Conservation (phyloP, 129 eudicot genomes). For the Flaveria robusta region DNA sequence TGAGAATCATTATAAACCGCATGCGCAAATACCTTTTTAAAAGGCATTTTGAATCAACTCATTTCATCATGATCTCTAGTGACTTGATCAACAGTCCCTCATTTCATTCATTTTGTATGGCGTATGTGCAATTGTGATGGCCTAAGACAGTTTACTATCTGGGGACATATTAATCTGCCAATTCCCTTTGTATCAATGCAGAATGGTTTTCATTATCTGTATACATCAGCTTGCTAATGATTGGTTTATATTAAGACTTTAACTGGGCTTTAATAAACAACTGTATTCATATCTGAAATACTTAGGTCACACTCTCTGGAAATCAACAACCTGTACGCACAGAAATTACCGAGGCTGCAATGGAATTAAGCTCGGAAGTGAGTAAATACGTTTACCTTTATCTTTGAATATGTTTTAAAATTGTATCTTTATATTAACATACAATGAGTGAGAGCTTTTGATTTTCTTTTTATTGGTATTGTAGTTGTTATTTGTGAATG, state of each 20-base stretch:
- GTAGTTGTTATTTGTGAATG: not conserved
- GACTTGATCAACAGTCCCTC: not conserved
- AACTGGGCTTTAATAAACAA: not conserved
- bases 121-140: not conserved
- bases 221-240: not conserved
- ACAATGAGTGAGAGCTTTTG: not conserved
- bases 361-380: slow-evolving; percentile 88
- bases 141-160: not conserved
- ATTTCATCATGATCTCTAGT: not conserved
- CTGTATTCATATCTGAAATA: slow-evolving; percentile 22
- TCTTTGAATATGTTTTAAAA: slow-evolving; percentile 3
- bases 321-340: slow-evolving; percentile 92
- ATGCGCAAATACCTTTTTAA: not conserved
- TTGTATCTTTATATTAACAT: not conserved
- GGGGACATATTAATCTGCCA: too few species aligned
- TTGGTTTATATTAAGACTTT: not conserved
- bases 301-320: slow-evolving; percentile 86
- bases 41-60: not conserved
- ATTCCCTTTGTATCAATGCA: not conserved
- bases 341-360: slow-evolving; percentile 95
- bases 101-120: not conserved
- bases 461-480: not conserved
- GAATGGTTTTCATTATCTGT: not conserved
- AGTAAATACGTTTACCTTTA: slow-evolving; percentile 24
- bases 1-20: not conserved